Evolutionary conservation across 169 alveolate species (phyloP), one percentile per base, ranked within the genome.

Genomic region (Cryptosporidium ryanae): DNA sequence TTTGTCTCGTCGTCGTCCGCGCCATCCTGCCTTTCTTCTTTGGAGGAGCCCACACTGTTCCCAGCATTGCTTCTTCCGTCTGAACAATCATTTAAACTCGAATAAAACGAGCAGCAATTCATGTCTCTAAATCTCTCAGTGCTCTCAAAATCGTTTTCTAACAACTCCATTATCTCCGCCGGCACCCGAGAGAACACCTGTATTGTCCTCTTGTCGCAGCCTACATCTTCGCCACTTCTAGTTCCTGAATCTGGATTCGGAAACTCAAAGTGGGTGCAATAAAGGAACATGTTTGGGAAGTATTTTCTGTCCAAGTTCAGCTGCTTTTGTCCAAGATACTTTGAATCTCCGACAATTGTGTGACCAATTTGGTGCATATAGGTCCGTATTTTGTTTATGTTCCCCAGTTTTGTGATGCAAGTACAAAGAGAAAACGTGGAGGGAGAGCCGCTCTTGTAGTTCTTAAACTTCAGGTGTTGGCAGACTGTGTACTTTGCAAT

Each of bases 281-380:
- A 55, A 18, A 68, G 52, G 66, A 68, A 68, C 55, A 68, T 68
- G 17, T 29, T 50, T 15, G 83, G 66, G 38, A 68, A 68, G 32
- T 52, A 68, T 34, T 38, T 68, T 31, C 83, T 68, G 21, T 68
- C 83, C 50, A 55, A 50, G n/a, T 52, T 68, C 7, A 68, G 50
- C 6, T 68, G 83, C 15, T 54, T 68, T 27, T 68, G 65, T 12
- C 66, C 66, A 10, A 68, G 66, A 29, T 52, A 52, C 21, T 54
- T 50, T 1, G 83, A 48, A 54, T 68, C 83, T 7, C 83, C 65
- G n/a, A 68, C 83, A n/a, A 68, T 68, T 2, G 83, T 50, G 55
- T 68, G 83, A 3, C 83, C 83, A 52, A 68, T 54, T 21, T 68
- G 38, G 21, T 50, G 66, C 83, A 68, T 68, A 38, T 52, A 68